phyloP scores from a whole-genome alignment of 2,329 filamentous ascomycete genomes.

The Aspergillus tamarii region DNA sequence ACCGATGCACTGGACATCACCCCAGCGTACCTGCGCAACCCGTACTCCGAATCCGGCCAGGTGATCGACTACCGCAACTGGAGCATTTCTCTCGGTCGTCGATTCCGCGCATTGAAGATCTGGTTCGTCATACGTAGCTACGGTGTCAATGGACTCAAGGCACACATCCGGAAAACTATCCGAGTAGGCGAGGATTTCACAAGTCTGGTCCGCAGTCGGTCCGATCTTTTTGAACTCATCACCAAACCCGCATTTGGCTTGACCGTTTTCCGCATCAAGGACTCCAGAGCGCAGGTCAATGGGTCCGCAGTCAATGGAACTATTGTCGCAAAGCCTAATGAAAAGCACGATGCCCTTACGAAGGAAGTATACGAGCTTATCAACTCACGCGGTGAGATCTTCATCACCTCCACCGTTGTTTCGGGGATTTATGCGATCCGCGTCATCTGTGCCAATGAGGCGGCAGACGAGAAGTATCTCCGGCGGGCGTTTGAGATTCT shows the following conservation, averaged over 20 bases:
- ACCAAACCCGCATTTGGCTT: constrained; percentile 77
- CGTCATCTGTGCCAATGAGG: constrained; percentile 72
- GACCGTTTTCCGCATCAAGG: constrained; percentile 71
- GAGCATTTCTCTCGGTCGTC: constrained; percentile 89
- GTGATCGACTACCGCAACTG: constrained; percentile 97
- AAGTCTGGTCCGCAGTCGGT: constrained; percentile 57
- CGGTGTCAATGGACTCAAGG: constrained; percentile 74
- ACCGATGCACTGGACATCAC: constrained; percentile 77
- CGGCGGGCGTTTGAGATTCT: constrained; percentile 74
- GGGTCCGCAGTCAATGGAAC: constrained; percentile 16
- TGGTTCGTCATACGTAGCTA: constrained; percentile 92
- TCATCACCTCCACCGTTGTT: constrained; percentile 77
- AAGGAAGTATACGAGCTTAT: constrained; percentile 75
- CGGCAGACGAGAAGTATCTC: constrained; percentile 73
- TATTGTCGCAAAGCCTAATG: constrained; percentile 39
- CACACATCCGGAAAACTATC: constrained; percentile 72
- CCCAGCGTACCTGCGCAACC: constrained; percentile 80
- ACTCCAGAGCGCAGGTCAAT: constrained; percentile 28
- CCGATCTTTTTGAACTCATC: constrained; percentile 76
- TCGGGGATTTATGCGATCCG: constrained; percentile 77
- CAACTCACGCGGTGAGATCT: constrained; percentile 76
- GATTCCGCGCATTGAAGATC: constrained; percentile 87
- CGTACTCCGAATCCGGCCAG: constrained; percentile 76
- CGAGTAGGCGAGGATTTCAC: constrained; percentile 72
- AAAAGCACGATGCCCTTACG: constrained; percentile 68